phyloP scores from a whole-genome alignment of 306 rosid species.

The Acacia acuminata region DNA sequence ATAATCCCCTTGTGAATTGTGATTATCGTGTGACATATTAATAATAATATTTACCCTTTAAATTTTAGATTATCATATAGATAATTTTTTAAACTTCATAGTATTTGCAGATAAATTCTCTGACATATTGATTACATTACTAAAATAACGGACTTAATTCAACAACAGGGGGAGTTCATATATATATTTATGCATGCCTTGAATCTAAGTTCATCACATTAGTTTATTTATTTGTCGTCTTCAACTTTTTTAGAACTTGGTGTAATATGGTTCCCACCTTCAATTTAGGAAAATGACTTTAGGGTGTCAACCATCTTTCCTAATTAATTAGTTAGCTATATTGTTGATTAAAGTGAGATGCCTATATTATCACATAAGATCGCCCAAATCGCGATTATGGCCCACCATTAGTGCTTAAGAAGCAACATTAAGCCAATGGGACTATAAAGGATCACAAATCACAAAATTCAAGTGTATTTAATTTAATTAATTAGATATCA shows the following conservation, averaged over 20 bases:
- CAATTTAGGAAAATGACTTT: constrained; percentile 39
- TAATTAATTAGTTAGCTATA: constrained; percentile 5
- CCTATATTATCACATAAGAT: constrained; percentile 79
- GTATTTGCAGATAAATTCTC: neutral
- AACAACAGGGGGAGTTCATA: too few species aligned
- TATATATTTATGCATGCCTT: too few species aligned
- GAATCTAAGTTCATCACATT: neutral
- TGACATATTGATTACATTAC: too few species aligned
- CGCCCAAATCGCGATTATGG: constrained; percentile 61
- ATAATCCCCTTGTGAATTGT: neutral
- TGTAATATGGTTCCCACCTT: constrained; percentile 68
- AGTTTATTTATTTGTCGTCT: neutral
- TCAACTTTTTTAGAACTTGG: constrained; percentile 20
- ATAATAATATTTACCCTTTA: neutral
- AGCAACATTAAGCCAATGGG: constrained; percentile 48
- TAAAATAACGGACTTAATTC: too few species aligned
- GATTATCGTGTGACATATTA: neutral
- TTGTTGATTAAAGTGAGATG: constrained; percentile 83
- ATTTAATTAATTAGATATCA: constrained; percentile 22
- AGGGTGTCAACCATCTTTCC: constrained; percentile 49
- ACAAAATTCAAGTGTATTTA: constrained; percentile 1
- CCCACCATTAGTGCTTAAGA: constrained; percentile 79
- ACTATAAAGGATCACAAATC: constrained; percentile 21
- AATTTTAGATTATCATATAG: neutral
- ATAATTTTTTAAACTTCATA: neutral